Evolutionary conservation across 2,329 filamentous ascomycete genomes (phyloP), one percentile per base, ranked within the genome.

Genomic region (Talaromyces sp.): DNA sequence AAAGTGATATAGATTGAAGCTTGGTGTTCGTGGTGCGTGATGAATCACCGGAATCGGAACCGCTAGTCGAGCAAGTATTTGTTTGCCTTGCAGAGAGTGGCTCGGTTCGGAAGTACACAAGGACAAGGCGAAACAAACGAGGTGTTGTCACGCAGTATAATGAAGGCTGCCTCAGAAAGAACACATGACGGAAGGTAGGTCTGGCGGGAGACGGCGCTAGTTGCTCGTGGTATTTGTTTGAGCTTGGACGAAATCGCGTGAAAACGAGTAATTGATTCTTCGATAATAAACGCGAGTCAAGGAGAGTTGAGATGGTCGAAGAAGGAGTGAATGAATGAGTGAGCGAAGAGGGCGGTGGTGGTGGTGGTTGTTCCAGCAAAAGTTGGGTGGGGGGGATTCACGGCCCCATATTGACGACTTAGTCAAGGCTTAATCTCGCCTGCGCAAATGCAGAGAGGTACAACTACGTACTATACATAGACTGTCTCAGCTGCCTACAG

Each of bases 101-200:
- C 56, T 58, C 35, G 50, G n/a, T 54, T 54, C 50, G 31, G 50
- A 33, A 54, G 13, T 35, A 35, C 31, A 54, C 48, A 35, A 35
- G 31, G 52, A 56, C 52, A 56, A 37, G 52, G 11, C n/a, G 31
- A 56, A 56, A 35, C n/a, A 56, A 56, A 56, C 39, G 52, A 56
- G 33, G 33, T 37, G 33, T 56, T 56, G 52, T 37, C 52, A 39
- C 52, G 52, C 52, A 37, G 50, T 33, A 33, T 54, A 43, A 27
- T 59, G 37, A 59, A 59, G 56, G 61, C 10, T 63, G 61, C 41
- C 61, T 63, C 27, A 63, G 31, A 57, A 35, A 63, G 50, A 63
- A 56, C 61, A 63, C 61, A 63, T 63, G 61, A 63, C 61, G 48
- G 19, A 63, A 56, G 35, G 24, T 37, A 22, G 39, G 24, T 37